Evolutionary conservation across 2,329 filamentous ascomycete species (phyloP).

Genomic region (Nemania serpens): DNA sequence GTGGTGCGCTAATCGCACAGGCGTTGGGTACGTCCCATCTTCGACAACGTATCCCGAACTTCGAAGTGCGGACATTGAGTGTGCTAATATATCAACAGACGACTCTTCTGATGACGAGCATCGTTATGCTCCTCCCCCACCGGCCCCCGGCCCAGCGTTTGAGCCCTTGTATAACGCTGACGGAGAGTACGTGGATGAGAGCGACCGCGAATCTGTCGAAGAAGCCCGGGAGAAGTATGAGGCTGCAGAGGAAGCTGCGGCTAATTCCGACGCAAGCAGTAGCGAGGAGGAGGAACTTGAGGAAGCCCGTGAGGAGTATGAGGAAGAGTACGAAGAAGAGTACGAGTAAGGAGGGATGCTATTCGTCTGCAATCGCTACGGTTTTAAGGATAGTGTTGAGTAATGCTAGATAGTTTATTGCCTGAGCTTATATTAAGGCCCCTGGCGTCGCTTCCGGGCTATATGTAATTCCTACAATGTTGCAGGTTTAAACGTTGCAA

Average conservation of each 20-base stretch:
- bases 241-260: conserved; percentile 47
- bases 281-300: conserved; percentile 58
- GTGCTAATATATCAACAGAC: conserved; percentile 32
- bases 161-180: conserved; percentile 47
- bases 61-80: too few relatives aligned
- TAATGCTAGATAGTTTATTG: not conserved
- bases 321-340: conserved; percentile 52
- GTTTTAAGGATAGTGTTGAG: not conserved
- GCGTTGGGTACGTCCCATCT: conserved; percentile 53
- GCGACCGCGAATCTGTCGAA: conserved; percentile 46
- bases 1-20: conserved; percentile 61
- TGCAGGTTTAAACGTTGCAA: too few relatives aligned
- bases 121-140: conserved; percentile 11
- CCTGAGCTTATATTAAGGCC: too few relatives aligned
- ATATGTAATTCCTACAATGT: too few relatives aligned
- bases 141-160: conserved; percentile 40
- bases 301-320: conserved; percentile 56
- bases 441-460: too few relatives aligned
- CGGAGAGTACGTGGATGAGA: conserved; percentile 49
- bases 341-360: conserved; percentile 46
- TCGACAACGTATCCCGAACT: not conserved
- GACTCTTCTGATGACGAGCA: conserved; percentile 41
- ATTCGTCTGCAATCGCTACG: not conserved
- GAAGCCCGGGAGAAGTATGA: conserved; percentile 48
- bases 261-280: conserved; percentile 52